Evolutionary conservation across 2,329 filamentous ascomycete species (phyloP), one percentile per base, ranked within the genome.

Genomic region (Ophiobolus disseminans): DNA sequence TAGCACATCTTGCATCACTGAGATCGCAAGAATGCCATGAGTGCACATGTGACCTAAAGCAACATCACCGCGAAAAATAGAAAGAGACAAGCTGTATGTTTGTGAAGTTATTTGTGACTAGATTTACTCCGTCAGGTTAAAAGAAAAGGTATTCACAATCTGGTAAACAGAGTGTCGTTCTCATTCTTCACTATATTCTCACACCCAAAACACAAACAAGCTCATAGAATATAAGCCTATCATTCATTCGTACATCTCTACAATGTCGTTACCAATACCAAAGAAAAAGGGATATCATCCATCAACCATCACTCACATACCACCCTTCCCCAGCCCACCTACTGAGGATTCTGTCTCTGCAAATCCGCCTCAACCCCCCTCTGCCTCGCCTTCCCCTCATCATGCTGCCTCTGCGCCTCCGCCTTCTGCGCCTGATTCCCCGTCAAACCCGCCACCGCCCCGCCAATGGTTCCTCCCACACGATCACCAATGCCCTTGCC

Each of bases 281-380:
- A 44, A 50, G 23, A 46, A 58, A 50, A 43, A 44, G 53, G 57
- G 40, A 60, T 60, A 57, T 60, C 54, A 54, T 57, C 50, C 42
- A 44, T 37, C 43, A 25, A 30, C 5, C 34, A 43, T 39, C n/a
- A n/a, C n/a, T n/a, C n/a, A n/a, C n/a, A 16, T 40, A 25, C 7
- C n/a, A 11, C 16, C 2, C n/a, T n/a, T n/a, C n/a, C n/a, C n/a
- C n/a, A 28, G 20, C 36, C 17, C 21, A 28, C 9, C 48, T 65
- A 60, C 48, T 65, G 53, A 6, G 53, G 49, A 22, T 47, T 82
- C 79, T 89, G 79, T 83, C 90, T 92, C 74, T 88, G 77, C 47
- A 96, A 81, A 67, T 96, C 91, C 28, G 82, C 77, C 82, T 96
- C 91, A 1, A 87, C 91, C 40, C 91, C 89, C 16, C 91, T 83